phyloP scores from a whole-genome alignment of 2,329 filamentous ascomycete species.

The Ustulina deusta region DNA sequence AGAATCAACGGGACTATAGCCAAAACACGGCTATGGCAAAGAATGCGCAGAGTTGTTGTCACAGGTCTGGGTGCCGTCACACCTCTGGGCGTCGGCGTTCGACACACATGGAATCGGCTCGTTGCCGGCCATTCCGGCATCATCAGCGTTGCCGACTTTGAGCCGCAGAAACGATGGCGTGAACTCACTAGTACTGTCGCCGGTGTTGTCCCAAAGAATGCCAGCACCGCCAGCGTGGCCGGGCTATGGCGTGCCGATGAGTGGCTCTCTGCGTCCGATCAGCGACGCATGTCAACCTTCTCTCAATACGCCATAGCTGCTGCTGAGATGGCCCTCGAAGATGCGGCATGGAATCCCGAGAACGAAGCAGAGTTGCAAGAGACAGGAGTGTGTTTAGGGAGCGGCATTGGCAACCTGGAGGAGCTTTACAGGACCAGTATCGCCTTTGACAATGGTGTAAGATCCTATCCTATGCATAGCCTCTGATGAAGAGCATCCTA shows the following conservation, averaged over 20 bases:
- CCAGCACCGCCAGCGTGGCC: constrained; percentile 36
- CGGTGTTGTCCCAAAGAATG: constrained; percentile 75
- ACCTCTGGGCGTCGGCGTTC: constrained; percentile 83
- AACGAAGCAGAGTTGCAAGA: constrained; percentile 73
- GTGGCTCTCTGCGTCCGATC: constrained; percentile 66
- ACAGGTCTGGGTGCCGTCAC: constrained; percentile 86
- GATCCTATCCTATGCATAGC: constrained; percentile 44
- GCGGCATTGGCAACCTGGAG: constrained; percentile 93
- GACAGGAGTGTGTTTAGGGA: constrained; percentile 92
- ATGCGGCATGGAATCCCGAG: constrained; percentile 80
- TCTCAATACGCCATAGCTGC: constrained; percentile 92
- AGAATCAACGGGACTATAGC: neutral
- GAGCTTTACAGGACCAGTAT: constrained; percentile 89
- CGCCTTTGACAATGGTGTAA: constrained; percentile 77
- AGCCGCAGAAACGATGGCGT: constrained; percentile 69
- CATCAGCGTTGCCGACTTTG: constrained; percentile 74
- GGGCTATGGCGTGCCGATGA: constrained; percentile 64
- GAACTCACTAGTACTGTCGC: constrained; percentile 87
- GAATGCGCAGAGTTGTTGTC: constrained; percentile 81
- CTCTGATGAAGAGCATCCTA: constrained; percentile 10
- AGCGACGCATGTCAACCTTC: constrained; percentile 88
- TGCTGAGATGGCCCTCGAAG: constrained; percentile 83
- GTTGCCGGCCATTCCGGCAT: constrained; percentile 85
- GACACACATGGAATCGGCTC: constrained; percentile 83
- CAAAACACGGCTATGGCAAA: constrained; percentile 54